phyloP scores from a whole-genome alignment of 176 grass and related monocot species.

The Aegilops tauschii region DNA sequence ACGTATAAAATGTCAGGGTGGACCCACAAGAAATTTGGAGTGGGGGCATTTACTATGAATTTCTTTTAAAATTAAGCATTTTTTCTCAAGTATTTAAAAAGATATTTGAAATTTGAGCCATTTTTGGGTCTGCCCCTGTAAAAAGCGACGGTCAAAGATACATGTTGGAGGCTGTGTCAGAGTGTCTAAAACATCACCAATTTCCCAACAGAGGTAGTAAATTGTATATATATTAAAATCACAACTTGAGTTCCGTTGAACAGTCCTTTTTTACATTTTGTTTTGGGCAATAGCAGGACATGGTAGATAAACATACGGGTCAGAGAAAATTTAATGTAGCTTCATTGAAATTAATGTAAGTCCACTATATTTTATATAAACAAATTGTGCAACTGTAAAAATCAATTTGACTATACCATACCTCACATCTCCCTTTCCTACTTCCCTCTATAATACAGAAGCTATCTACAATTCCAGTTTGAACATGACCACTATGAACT shows the following conservation, averaged over 20 bases:
- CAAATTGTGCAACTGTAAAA: not conserved
- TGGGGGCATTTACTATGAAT: too few species aligned
- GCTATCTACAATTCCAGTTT: slow-evolving; percentile 62
- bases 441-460: slow-evolving; percentile 58
- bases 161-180: not conserved
- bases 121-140: not conserved
- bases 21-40: too few species aligned
- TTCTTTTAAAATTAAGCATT: too few species aligned
- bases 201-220: not conserved
- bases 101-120: not conserved
- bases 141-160: not conserved
- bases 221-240: not conserved
- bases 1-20: too few species aligned
- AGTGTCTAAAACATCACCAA: not conserved
- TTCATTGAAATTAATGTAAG: not conserved
- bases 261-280: not conserved
- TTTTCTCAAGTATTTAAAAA: not conserved
- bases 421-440: slow-evolving; percentile 79
- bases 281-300: not conserved
- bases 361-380: not conserved
- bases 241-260: not conserved
- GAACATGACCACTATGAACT: slow-evolving; percentile 90
- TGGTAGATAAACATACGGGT: not conserved
- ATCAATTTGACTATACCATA: slow-evolving; percentile 30
- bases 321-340: not conserved